phyloP scores from a whole-genome alignment of 192 early-diverging fungal genomes.

The Chytriomyces confervae region DNA sequence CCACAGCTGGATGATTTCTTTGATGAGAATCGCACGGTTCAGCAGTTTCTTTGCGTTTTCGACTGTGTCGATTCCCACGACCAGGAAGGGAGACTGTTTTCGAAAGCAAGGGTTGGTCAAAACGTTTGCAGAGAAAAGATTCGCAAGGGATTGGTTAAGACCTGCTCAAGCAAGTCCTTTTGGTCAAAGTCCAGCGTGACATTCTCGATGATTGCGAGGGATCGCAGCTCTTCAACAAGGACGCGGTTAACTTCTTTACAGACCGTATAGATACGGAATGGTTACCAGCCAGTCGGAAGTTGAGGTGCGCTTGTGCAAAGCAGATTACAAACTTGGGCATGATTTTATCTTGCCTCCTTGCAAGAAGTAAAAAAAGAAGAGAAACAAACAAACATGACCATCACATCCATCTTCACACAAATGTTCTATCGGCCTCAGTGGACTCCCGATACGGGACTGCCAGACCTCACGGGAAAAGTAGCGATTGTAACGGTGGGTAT shows the following conservation, averaged over 20 bases:
- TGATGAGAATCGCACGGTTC: conserved; percentile 83
- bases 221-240: conserved; percentile 75
- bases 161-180: conserved; percentile 64
- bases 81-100: conserved; percentile 78
- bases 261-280: background rate
- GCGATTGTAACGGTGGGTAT: conserved; percentile 1
- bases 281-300: conserved; percentile 56
- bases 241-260: background rate
- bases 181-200: conserved; percentile 70
- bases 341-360: background rate
- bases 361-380: background rate
- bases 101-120: background rate
- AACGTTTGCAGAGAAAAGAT: background rate
- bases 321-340: conserved; percentile 43
- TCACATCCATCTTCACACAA: conserved; percentile 14
- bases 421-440: background rate
- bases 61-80: conserved; percentile 71
- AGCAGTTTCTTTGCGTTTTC: conserved; percentile 77
- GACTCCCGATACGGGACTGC: background rate
- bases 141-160: conserved; percentile 31
- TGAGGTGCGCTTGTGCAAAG: conserved; percentile 54
- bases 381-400: conserved; percentile 3
- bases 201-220: conserved; percentile 78
- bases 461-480: conserved; percentile 11
- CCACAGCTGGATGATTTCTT: conserved; percentile 81